Conservation (phyloP, 1,284 basidiomycete species). For the Bjerkandera adusta region DNA sequence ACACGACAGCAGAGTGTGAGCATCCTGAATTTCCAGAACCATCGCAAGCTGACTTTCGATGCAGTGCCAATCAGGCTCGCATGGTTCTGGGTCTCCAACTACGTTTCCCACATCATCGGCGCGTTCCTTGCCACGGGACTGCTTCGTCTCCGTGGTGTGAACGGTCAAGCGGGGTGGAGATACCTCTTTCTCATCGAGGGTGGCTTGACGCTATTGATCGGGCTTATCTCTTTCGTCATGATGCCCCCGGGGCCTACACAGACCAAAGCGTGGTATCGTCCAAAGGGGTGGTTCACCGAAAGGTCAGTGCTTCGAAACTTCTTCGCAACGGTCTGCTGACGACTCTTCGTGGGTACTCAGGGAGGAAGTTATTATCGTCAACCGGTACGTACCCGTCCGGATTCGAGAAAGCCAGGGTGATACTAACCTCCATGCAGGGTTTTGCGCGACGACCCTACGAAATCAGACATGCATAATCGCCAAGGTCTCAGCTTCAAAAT, state of each 20-base stretch:
- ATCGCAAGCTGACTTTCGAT: background rate
- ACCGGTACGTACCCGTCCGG: constrained; percentile 24
- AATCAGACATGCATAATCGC: constrained; percentile 80
- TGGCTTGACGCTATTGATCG: constrained; percentile 51
- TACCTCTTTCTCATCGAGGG: constrained; percentile 56
- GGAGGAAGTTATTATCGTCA: constrained; percentile 42
- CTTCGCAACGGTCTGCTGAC: background rate
- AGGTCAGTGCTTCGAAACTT: constrained; percentile 19
- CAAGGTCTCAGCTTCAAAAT: constrained; percentile 56
- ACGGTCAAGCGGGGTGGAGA: constrained; percentile 60
- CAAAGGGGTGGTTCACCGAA: constrained; percentile 70
- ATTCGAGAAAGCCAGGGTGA: too few species aligned
- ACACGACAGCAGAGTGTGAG: constrained; percentile 57
- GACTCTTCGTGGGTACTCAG: constrained; percentile 16
- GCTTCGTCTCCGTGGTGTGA: constrained; percentile 57
- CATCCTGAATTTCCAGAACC: background rate
- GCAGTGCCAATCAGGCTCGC: constrained; percentile 60
- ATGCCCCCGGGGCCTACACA: constrained; percentile 73
- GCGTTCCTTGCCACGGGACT: constrained; percentile 67
- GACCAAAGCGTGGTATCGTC: constrained; percentile 65
- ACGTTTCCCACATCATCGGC: constrained; percentile 47
- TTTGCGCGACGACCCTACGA: constrained; percentile 70
- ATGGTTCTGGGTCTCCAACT: constrained; percentile 66
- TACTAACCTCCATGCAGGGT: constrained; percentile 48
- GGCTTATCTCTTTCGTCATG: constrained; percentile 61